phyloP scores from a whole-genome alignment of 257 asterid species.

The Jaltomata sinuosa region DNA sequence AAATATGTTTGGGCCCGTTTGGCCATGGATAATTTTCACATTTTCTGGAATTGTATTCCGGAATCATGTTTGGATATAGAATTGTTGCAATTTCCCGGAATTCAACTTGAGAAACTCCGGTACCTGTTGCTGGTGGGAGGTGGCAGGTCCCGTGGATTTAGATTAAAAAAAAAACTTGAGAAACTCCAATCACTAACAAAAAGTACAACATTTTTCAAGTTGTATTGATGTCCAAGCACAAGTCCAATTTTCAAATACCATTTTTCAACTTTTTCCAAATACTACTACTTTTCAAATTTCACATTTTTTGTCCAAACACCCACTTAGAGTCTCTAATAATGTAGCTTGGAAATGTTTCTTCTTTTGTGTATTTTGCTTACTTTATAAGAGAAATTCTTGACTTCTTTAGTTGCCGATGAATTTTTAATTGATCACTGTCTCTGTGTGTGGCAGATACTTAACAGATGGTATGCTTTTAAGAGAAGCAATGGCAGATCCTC shows the following conservation, averaged over 20 bases:
- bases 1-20: background rate
- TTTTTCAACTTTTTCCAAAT: background rate
- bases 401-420: background rate
- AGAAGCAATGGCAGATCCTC: conserved; percentile 99
- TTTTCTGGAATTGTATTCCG: background rate
- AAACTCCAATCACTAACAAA: background rate
- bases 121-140: too few relatives aligned
- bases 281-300: background rate
- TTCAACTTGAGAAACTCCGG: too few relatives aligned
- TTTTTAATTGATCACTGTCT: background rate
- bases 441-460: conserved; percentile 45
- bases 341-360: background rate
- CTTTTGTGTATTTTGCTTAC: background rate
- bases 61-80: background rate
- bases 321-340: background rate
- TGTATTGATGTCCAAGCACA: background rate
- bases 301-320: background rate
- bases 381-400: background rate
- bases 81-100: background rate
- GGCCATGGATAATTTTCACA: background rate
- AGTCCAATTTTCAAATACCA: background rate
- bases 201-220: background rate
- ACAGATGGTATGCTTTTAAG: conserved; percentile 99
- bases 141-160: too few relatives aligned
- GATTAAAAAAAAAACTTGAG: too few relatives aligned